These are phyloP conservation scores for Cydonia oblonga DNA, from an alignment of 331 rosid genomes.

Conservation along the genomic window DNA sequence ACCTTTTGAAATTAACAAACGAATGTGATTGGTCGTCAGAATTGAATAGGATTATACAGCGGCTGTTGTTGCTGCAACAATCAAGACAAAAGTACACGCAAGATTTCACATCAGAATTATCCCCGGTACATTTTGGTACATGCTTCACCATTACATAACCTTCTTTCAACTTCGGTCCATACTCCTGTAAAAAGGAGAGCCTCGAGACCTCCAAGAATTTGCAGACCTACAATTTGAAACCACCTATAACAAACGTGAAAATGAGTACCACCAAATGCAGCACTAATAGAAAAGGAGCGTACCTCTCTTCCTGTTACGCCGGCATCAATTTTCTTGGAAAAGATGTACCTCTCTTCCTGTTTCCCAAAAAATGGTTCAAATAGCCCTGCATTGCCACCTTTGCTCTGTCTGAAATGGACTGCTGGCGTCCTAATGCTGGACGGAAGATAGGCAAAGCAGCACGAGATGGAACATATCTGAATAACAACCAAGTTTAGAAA, in stretches of 20 bases:
- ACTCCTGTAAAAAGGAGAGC: constrained; percentile 31
- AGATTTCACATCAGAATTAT: constrained; percentile 18
- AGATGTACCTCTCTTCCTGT: no score
- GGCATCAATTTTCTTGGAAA: no score
- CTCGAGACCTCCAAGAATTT: constrained; percentile 38
- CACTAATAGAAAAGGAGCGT: constrained; percentile 2
- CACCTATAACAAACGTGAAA: background rate
- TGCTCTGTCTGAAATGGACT: constrained; percentile 60
- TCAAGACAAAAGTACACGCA: constrained; percentile 7
- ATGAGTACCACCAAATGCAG: background rate
- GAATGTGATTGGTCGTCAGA: background rate
- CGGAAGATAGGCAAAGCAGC: constrained; percentile 80
- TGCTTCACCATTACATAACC: constrained; percentile 40
- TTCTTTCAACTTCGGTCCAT: constrained; percentile 37
- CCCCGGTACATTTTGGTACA: constrained; percentile 16
- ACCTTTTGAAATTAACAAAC: constrained; percentile 19
- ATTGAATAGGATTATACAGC: background rate
- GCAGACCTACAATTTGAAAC: constrained; percentile 23
- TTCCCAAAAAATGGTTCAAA: constrained; percentile 71
- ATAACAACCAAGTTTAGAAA: background rate
- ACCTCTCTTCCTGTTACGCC: no score
- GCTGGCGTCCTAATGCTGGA: constrained; percentile 67
- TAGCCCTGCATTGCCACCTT: constrained; percentile 82
- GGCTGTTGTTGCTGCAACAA: constrained; percentile 12
- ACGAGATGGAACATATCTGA: constrained; percentile 71